Conservation (phyloP, 2,329 filamentous ascomycete species). For the Hypoxylon sp. region DNA sequence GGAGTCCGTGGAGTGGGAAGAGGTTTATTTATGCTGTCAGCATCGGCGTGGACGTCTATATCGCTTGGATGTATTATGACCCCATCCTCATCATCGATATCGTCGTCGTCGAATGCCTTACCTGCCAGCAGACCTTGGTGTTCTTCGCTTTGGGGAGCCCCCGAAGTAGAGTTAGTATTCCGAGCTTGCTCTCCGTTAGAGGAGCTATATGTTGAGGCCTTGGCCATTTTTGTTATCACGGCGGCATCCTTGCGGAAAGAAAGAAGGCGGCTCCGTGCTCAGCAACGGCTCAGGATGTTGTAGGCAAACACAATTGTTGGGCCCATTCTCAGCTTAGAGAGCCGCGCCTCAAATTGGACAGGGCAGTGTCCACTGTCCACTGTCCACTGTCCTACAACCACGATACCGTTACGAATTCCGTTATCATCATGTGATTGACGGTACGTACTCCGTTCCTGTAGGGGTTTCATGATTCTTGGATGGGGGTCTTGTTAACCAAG, state of each 20-base stretch:
- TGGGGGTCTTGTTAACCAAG: conserved; percentile 3
- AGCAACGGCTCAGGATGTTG: conserved; percentile 22
- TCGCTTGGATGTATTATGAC: conserved; percentile 46
- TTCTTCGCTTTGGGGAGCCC: conserved; percentile 51
- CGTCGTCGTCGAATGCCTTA: conserved; percentile 43
- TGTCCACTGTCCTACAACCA: conserved; percentile 8
- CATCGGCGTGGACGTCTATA: conserved; percentile 18
- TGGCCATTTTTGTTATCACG: conserved; percentile 57
- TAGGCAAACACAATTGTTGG: conserved; percentile 20
- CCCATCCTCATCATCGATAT: conserved; percentile 42
- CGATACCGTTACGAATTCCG: conserved; percentile 26
- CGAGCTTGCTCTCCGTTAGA: conserved; percentile 43
- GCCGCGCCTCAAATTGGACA: conserved; percentile 19
- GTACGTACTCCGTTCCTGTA: conserved; percentile 27
- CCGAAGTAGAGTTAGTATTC: conserved; percentile 39
- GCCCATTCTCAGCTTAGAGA: background rate
- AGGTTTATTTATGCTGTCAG: conserved; percentile 31
- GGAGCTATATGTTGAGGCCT: conserved; percentile 54
- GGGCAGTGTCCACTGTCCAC: conserved; percentile 8
- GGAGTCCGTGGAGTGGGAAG: conserved; percentile 53
- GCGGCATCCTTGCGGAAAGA: conserved; percentile 52
- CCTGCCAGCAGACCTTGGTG: conserved; percentile 54
- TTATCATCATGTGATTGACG: conserved; percentile 42
- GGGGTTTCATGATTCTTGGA: conserved; percentile 3
- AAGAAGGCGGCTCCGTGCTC: conserved; percentile 26